These are phyloP conservation scores for Fusarium compactum DNA, from an alignment of 2,329 filamentous ascomycete species.

Conservation along the genomic window DNA sequence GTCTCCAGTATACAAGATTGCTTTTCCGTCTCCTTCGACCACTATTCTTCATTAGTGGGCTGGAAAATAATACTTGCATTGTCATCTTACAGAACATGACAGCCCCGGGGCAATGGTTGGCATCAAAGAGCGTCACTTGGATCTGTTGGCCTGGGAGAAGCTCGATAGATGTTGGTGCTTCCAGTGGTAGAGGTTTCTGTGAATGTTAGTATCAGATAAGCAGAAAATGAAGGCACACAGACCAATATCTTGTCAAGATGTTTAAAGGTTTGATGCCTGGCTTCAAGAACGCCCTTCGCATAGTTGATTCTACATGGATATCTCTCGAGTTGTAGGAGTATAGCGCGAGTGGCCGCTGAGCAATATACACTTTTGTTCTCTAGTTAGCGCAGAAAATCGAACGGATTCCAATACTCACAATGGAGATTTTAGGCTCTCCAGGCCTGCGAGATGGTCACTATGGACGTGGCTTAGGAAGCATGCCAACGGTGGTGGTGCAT, in stretches of 20 bases:
- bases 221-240: conserved; percentile 10
- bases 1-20: conserved; percentile 90
- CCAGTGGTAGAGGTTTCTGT: conserved; percentile 82
- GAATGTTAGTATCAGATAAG: neutral
- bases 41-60: conserved; percentile 57
- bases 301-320: conserved; percentile 86
- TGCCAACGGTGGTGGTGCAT: conserved; percentile 73
- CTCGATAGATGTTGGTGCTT: conserved; percentile 82
- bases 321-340: conserved; percentile 83
- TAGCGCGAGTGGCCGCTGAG: conserved; percentile 83
- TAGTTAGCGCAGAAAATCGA: neutral
- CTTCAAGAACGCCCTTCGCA: conserved; percentile 80
- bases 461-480: conserved; percentile 95
- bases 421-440: conserved; percentile 80
- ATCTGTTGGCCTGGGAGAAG: conserved; percentile 76
- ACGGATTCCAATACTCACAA: conserved; percentile 63
- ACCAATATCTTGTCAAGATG: conserved; percentile 78
- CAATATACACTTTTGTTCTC: conserved; percentile 76
- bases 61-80: accelerated
- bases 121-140: conserved; percentile 86
- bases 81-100: conserved; percentile 80
- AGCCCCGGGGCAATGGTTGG: conserved; percentile 90
- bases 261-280: conserved; percentile 78
- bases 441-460: conserved; percentile 86
- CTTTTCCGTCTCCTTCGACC: conserved; percentile 78